Evolutionary conservation across 2,329 filamentous ascomycete species (phyloP).

Genomic region (Periconia digitata): DNA sequence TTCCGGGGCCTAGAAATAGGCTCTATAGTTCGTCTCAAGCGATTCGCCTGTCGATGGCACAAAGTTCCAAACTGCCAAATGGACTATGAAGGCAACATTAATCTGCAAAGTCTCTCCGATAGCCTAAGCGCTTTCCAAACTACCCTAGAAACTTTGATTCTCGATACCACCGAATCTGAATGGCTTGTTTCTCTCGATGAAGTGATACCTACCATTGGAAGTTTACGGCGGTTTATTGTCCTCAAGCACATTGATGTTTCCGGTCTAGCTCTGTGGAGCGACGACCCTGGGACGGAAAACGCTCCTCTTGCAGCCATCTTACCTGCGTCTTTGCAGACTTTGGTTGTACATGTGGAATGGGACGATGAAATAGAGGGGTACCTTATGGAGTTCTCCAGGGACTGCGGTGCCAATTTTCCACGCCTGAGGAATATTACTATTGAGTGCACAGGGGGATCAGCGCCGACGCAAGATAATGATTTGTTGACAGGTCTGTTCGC

Average conservation of each 20-base stretch:
- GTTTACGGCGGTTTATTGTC: slow-evolving; percentile 10
- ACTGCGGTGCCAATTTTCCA: slow-evolving; percentile 5
- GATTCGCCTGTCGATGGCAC: neutral
- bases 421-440: slow-evolving; percentile 7
- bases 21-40: neutral
- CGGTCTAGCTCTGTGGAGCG: slow-evolving; percentile 18
- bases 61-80: neutral
- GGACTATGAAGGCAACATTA: neutral
- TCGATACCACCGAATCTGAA: slow-evolving; percentile 13
- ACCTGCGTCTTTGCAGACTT: slow-evolving; percentile 13
- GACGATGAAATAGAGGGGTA: slow-evolving; percentile 16
- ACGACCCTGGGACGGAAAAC: slow-evolving; percentile 5
- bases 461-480: neutral
- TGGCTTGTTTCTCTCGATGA: slow-evolving; percentile 11
- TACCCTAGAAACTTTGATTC: slow-evolving; percentile 6
- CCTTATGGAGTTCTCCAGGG: slow-evolving; percentile 5
- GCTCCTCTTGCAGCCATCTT: slow-evolving; percentile 11
- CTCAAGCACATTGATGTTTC: slow-evolving; percentile 17
- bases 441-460: slow-evolving; percentile 14
- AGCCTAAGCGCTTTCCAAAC: neutral
- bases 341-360: slow-evolving; percentile 19
- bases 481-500: slow-evolving; percentile 1
- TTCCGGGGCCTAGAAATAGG: neutral
- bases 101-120: slow-evolving; percentile 1
- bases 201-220: slow-evolving; percentile 12